phyloP scores from a whole-genome alignment of 2,329 filamentous ascomycete genomes.

The Arthroderma uncinatum region DNA sequence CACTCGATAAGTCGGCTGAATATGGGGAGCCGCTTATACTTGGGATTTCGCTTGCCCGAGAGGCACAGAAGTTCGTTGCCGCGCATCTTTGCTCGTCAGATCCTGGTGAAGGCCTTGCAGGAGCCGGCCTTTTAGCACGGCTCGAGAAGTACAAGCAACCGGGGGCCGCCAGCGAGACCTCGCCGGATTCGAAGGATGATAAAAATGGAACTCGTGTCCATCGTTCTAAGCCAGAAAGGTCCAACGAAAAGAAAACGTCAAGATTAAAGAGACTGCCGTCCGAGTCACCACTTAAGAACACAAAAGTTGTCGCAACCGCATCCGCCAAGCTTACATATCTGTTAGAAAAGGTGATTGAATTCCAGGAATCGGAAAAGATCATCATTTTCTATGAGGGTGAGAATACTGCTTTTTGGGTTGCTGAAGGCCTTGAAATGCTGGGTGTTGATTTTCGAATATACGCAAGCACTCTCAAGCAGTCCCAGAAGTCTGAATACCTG shows the following conservation, averaged over 20 bases:
- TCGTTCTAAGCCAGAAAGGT: conserved; percentile 22
- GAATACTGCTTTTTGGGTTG: conserved; percentile 76
- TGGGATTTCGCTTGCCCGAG: conserved; percentile 46
- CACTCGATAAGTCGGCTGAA: conserved; percentile 44
- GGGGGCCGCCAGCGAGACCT: neutral
- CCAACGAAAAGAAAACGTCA: conserved; percentile 18
- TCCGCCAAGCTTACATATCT: conserved; percentile 84
- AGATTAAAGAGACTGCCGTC: conserved; percentile 20
- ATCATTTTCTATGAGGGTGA: conserved; percentile 87
- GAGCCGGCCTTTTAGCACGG: conserved; percentile 31
- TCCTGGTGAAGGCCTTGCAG: conserved; percentile 32
- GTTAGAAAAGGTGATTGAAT: conserved; percentile 56
- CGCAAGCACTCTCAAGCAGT: conserved; percentile 44
- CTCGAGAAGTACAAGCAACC: conserved; percentile 17
- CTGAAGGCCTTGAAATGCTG: conserved; percentile 65
- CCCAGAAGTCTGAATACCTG: conserved; percentile 62
- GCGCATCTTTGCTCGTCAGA: conserved; percentile 26
- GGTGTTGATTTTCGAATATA: conserved; percentile 52
- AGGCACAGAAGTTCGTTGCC: conserved; percentile 46
- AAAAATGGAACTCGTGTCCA: conserved; percentile 14
- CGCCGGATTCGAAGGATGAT: neutral
- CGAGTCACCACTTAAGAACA: conserved; percentile 46
- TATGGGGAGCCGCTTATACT: conserved; percentile 41
- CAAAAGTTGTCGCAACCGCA: conserved; percentile 62
- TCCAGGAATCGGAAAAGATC: conserved; percentile 68